A percentile compares a stretch with the other conserved stretches of the same genome.
Conservation (phyloP, 257 asterid genomes). For the Forsythia viridissima region DNA sequence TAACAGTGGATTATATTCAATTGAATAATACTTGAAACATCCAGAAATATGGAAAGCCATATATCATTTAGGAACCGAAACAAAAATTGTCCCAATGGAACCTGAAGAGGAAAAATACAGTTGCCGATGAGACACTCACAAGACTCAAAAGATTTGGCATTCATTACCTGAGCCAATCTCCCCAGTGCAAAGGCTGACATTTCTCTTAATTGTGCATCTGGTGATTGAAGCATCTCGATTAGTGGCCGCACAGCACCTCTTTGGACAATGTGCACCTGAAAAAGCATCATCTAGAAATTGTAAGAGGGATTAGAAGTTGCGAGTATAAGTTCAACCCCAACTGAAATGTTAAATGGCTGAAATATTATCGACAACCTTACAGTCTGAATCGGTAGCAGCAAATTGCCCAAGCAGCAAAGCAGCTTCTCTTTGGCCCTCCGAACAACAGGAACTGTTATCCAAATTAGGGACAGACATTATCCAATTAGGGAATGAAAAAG, state of each 20-base stretch:
- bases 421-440: slow-evolving; percentile 99
- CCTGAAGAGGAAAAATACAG: not conserved
- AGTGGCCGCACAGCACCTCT: slow-evolving; percentile 98
- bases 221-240: slow-evolving; percentile 91
- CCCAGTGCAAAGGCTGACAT: slow-evolving; percentile 97
- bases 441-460: slow-evolving; percentile 82
- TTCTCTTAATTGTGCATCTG: slow-evolving; percentile 91
- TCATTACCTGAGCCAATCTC: slow-evolving; percentile 92
- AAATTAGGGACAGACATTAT: slow-evolving; percentile 21
- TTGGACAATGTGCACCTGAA: slow-evolving; percentile 95
- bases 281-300: slow-evolving; percentile 16
- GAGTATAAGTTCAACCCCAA: not conserved
- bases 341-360: slow-evolving; percentile 9
- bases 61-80: not conserved
- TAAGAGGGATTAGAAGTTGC: not conserved
- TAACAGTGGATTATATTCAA: not conserved
- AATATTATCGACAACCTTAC: slow-evolving; percentile 74
- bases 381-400: slow-evolving; percentile 98
- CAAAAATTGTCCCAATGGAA: not conserved
- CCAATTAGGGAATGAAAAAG: slow-evolving; percentile 16
- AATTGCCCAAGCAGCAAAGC: slow-evolving; percentile 98
- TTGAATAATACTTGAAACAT: not conserved
- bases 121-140: not conserved
- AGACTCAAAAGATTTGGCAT: slow-evolving; percentile 13
- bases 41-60: not conserved